Conservation (phyloP, 305 asterid genomes). For the Solanum hybrid region DNA sequence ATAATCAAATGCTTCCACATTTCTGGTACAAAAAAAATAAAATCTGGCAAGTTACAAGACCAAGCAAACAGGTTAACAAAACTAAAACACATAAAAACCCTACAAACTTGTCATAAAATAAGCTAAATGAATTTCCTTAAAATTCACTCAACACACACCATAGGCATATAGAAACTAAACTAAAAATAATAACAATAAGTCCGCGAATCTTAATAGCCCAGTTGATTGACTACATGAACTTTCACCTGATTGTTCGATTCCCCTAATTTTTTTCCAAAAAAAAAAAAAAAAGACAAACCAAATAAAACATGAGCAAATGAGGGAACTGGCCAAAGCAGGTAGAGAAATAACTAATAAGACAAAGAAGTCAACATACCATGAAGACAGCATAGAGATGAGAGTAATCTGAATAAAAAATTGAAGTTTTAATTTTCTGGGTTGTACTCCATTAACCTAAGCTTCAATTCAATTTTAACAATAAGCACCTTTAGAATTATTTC, state of each 20-base stretch:
- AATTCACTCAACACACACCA: neutral
- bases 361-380: neutral
- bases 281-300: neutral
- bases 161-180: neutral
- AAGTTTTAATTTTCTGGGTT: neutral
- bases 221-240: neutral
- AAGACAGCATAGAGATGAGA: neutral
- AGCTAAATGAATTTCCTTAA: neutral
- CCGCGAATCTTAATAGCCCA: neutral
- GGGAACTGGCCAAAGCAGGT: neutral
- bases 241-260: neutral
- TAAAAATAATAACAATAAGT: neutral
- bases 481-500: neutral
- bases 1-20: neutral
- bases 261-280: neutral
- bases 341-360: neutral
- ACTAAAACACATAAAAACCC: too few species aligned
- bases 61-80: too few species aligned
- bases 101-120: neutral
- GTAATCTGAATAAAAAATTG: neutral
- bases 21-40: neutral
- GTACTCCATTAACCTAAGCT: neutral
- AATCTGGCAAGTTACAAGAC: too few species aligned
- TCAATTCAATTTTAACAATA: neutral
- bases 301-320: neutral